These are phyloP conservation scores for Botrytis hyacinthi DNA, from an alignment of 2,329 filamentous ascomycete species.

Conservation along the genomic window DNA sequence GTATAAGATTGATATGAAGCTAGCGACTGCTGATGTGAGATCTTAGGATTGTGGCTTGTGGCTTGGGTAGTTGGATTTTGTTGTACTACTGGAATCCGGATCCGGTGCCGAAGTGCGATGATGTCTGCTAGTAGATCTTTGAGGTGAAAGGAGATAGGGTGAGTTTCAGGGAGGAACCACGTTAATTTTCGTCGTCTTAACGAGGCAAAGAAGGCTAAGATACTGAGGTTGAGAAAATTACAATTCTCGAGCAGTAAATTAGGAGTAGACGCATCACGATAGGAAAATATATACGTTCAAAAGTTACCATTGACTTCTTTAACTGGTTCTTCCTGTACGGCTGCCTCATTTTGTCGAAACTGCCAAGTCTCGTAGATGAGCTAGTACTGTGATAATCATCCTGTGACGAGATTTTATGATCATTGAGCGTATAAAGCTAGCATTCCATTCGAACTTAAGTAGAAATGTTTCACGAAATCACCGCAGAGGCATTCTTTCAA, in stretches of 20 bases:
- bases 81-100: not conserved
- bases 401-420: not conserved
- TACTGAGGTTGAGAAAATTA: not conserved
- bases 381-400: not conserved
- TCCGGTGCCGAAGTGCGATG: not conserved
- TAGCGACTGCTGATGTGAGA: not conserved
- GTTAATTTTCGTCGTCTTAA: not conserved
- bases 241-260: not conserved
- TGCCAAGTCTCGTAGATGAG: not conserved
- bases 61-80: not conserved
- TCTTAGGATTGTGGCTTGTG: not conserved
- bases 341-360: not conserved
- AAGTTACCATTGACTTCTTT: not conserved
- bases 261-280: not conserved
- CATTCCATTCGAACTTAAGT: not conserved
- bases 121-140: not conserved
- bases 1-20: not conserved
- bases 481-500: too few species aligned
- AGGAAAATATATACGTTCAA: not conserved
- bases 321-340: not conserved
- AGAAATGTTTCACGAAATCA: too few species aligned
- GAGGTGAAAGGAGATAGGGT: not conserved
- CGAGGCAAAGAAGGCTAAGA: not conserved
- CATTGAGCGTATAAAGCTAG: not conserved
- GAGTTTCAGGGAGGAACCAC: not conserved